Percentiles rank a stretch among this genome's conserved stretches.
Conservation (phyloP, 164 flowering plant genomes). For the Paratinospora sagittata region DNA sequence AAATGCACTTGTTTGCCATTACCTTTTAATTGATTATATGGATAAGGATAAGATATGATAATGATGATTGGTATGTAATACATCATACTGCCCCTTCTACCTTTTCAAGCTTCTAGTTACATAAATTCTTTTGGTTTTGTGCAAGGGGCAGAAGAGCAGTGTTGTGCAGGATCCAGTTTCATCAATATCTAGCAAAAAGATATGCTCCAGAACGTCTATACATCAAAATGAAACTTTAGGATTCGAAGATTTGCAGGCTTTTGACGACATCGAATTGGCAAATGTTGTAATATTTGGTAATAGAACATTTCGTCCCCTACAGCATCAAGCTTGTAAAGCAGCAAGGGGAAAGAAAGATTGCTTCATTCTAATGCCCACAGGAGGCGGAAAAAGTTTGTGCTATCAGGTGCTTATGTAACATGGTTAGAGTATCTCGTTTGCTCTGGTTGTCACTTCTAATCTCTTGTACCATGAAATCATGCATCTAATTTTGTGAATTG, state of each 20-base stretch:
- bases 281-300: conserved; percentile 95
- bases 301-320: conserved; percentile 65
- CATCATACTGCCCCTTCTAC: neutral
- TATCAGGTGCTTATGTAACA: conserved; percentile 56
- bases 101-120: neutral
- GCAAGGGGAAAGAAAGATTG: conserved; percentile 58
- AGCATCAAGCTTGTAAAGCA: conserved; percentile 83
- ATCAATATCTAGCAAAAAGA: conserved; percentile 27
- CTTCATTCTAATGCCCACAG: conserved; percentile 98
- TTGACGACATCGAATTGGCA: conserved; percentile 89
- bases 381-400: conserved; percentile 95
- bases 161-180: conserved; percentile 33
- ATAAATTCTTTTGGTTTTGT: conserved; percentile 13
- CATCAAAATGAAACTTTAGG: conserved; percentile 32
- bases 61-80: neutral
- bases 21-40: no score
- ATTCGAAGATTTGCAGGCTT: conserved; percentile 60
- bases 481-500: neutral
- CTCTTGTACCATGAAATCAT: neutral
- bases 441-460: neutral
- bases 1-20: neutral
- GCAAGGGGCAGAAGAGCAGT: conserved; percentile 40
- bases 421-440: neutral
- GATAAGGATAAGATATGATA: no score
- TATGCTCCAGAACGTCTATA: conserved; percentile 15